A percentile compares a stretch with the other conserved stretches of the same genome.
phyloP scores from a whole-genome alignment of 331 rosid genomes.

The Malus hybrid region DNA sequence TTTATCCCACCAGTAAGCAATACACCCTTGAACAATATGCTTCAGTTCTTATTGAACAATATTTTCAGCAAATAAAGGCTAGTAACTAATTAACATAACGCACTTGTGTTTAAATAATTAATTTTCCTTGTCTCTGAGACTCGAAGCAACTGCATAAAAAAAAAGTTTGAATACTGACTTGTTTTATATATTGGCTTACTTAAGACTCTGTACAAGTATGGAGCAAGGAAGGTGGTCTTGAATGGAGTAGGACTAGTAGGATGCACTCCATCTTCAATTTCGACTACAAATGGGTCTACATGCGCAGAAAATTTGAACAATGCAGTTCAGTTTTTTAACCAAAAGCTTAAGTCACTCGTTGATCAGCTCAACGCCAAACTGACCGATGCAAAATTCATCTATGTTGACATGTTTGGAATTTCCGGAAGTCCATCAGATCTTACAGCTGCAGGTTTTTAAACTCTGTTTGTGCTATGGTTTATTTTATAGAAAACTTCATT shows the following conservation, averaged over 20 bases:
- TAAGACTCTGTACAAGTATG: constrained; percentile 34
- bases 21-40: constrained; percentile 29
- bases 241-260: constrained; percentile 37
- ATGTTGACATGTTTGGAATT: constrained; percentile 12
- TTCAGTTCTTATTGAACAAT: constrained; percentile 17
- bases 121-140: background rate
- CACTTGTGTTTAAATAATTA: background rate
- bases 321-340: constrained; percentile 34
- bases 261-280: constrained; percentile 36
- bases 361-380: constrained; percentile 24
- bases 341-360: constrained; percentile 24
- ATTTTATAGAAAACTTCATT: no score
- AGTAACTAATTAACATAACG: background rate
- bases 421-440: background rate
- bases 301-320: constrained; percentile 32
- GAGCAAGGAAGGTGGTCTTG: constrained; percentile 63
- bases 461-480: background rate
- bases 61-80: constrained; percentile 27
- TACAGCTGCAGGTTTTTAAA: background rate
- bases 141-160: background rate
- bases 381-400: constrained; percentile 31
- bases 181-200: background rate
- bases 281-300: constrained; percentile 10
- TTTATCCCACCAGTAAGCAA: constrained; percentile 8
- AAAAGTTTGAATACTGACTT: background rate